Percentiles rank a stretch among this genome's conserved stretches.
These are phyloP conservation scores for Sclerotinia minor DNA, from an alignment of 2,329 filamentous ascomycete species.

Conservation along the genomic window DNA sequence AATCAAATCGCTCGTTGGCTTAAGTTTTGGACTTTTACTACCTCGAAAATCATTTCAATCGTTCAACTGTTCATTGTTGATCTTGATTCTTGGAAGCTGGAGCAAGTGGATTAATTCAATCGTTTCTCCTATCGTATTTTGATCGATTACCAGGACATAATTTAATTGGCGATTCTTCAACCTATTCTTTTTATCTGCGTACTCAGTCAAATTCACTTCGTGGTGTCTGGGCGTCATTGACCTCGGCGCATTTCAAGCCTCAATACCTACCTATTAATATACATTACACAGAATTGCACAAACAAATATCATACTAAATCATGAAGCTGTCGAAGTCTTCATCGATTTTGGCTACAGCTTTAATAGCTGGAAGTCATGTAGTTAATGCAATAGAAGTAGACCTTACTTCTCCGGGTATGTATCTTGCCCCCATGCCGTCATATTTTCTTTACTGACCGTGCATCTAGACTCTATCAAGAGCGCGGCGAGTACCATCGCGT, in stretches of 20 bases:
- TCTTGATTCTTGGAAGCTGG: background rate
- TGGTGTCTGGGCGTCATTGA: conserved; percentile 8
- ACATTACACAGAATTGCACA: background rate
- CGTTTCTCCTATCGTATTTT: background rate
- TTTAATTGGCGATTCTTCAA: background rate
- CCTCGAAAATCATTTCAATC: background rate
- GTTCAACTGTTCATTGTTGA: conserved; percentile 3
- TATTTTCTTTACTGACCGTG: conserved; percentile 8
- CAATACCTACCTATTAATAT: background rate
- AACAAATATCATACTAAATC: background rate
- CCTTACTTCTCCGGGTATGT: conserved; percentile 35
- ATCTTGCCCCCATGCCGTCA: background rate
- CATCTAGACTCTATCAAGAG: conserved; percentile 40
- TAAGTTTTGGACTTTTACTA: conserved; percentile 1
- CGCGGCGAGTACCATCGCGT: conserved; percentile 43
- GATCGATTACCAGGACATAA: background rate
- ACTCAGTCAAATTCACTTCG: background rate
- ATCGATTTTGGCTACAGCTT: conserved; percentile 17
- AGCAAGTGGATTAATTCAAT: background rate
- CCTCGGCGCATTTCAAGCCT: background rate
- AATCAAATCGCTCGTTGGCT: background rate
- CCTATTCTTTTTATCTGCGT: background rate
- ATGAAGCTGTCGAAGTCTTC: conserved; percentile 9
- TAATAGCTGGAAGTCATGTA: conserved; percentile 28
- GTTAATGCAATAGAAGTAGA: conserved; percentile 34